Percentiles rank a stretch among this genome's conserved stretches.
Conservation (phyloP, 169 alveolate genomes). For the Plasmodium blacklocki region DNA sequence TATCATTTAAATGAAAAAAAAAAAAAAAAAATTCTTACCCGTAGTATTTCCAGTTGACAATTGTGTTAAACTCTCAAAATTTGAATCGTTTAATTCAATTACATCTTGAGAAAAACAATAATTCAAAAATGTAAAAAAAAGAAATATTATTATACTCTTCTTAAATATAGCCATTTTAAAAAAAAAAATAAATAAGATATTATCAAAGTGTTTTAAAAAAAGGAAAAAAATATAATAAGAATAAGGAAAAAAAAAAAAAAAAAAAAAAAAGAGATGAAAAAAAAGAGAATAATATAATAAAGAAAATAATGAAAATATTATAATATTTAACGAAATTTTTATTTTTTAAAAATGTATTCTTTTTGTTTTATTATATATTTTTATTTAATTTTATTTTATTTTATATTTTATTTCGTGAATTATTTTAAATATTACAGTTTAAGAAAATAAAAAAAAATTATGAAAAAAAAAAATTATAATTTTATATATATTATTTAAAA, state of each 20-base stretch:
- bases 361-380: too few species aligned
- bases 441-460: too few species aligned
- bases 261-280: too few species aligned
- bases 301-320: constrained; percentile 5
- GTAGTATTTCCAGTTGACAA: constrained; percentile 83
- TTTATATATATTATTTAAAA: too few species aligned
- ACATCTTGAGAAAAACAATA: constrained; percentile 70
- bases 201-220: constrained; percentile 9
- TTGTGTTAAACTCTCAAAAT: constrained; percentile 82
- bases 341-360: too few species aligned
- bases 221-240: background rate
- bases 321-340: background rate
- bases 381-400: too few species aligned
- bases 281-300: too few species aligned
- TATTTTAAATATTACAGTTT: too few species aligned
- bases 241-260: background rate
- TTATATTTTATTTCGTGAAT: too few species aligned
- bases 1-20: background rate
- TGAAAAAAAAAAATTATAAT: too few species aligned
- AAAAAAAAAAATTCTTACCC: constrained; percentile 51
- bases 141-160: constrained; percentile 24
- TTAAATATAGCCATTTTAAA: constrained; percentile 42
- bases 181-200: too few species aligned
- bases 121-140: constrained; percentile 41
- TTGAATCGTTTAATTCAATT: constrained; percentile 79